Evolutionary conservation across 352 stramenopile genomes (phyloP).

Genomic region (Phytophthora fragariaefolia): DNA sequence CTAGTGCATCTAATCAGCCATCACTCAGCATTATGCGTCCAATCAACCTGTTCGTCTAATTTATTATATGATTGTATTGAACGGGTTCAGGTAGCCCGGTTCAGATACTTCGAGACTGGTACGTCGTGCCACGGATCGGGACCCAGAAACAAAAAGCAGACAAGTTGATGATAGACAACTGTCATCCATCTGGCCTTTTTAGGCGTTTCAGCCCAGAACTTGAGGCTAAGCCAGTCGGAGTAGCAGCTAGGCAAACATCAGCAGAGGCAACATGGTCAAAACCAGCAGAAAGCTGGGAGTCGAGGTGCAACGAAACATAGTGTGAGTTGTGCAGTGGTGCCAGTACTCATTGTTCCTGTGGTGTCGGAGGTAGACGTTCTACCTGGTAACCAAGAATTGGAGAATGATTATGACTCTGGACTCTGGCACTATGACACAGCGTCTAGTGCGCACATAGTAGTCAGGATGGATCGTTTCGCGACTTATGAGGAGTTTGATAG

Average conservation of each 20-base stretch:
- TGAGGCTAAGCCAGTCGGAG: neutral
- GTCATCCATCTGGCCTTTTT: neutral
- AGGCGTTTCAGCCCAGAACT: neutral
- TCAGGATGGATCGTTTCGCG: neutral
- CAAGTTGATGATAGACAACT: neutral
- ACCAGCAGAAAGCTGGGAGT: neutral
- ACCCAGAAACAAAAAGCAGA: too few species aligned
- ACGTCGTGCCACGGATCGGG: too few species aligned
- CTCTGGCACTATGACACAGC: neutral
- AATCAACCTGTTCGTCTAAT: too few species aligned
- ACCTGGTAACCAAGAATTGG: neutral
- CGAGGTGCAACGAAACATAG: neutral
- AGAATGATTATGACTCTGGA: slow-evolving; percentile 3
- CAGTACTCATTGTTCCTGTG: neutral
- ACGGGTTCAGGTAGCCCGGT: too few species aligned
- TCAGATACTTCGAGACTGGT: too few species aligned
- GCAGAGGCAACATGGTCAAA: neutral
- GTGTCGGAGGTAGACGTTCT: slow-evolving; percentile 3
- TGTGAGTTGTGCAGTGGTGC: too few species aligned
- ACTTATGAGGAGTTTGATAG: neutral
- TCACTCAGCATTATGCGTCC: too few species aligned
- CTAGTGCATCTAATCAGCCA: too few species aligned
- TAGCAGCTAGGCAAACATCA: neutral
- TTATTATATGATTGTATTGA: too few species aligned
- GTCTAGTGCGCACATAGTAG: neutral